These are phyloP conservation scores for Nakaseomyces kungkrabaensis DNA, from an alignment of 1,139 yeast genomes.

Conservation along the genomic window DNA sequence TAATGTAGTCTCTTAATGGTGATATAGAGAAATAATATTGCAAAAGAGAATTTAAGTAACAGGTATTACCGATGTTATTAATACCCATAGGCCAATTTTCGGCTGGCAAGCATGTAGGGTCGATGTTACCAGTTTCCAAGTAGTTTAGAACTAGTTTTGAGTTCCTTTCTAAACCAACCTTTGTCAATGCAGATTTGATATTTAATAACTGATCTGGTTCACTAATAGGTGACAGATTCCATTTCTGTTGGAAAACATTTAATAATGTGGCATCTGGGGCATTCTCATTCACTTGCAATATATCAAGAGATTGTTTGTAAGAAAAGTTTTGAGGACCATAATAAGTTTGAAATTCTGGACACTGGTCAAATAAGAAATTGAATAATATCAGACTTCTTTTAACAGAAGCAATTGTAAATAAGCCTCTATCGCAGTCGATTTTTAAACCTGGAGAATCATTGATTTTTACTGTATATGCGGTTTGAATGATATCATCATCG, in stretches of 20 bases:
- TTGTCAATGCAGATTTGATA: slow-evolving; percentile 42
- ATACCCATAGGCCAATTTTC: slow-evolving; percentile 83
- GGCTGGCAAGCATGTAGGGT: slow-evolving; percentile 49
- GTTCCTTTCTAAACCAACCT: slow-evolving; percentile 39
- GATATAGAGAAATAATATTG: slow-evolving; percentile 83
- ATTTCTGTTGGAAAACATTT: slow-evolving; percentile 42
- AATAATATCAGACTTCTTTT: slow-evolving; percentile 38
- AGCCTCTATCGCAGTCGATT: slow-evolving; percentile 35
- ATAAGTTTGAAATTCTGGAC: slow-evolving; percentile 24
- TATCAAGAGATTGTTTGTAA: slow-evolving; percentile 34
- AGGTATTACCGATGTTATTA: slow-evolving; percentile 90
- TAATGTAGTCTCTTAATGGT: slow-evolving; percentile 63
- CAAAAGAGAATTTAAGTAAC: slow-evolving; percentile 79
- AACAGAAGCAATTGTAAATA: slow-evolving; percentile 49
- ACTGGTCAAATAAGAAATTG: slow-evolving; percentile 25
- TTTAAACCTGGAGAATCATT: slow-evolving; percentile 38
- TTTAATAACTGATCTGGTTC: slow-evolving; percentile 35
- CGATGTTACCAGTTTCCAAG: slow-evolving; percentile 49
- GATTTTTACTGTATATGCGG: slow-evolving; percentile 56
- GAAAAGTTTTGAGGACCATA: slow-evolving; percentile 21
- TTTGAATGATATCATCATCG: slow-evolving; percentile 65
- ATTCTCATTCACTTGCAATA: slow-evolving; percentile 36
- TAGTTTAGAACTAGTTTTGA: slow-evolving; percentile 47
- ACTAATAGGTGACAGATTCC: slow-evolving; percentile 27
- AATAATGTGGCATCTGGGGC: slow-evolving; percentile 50